Base-by-base conservation (phyloP, 352 stramenopile species). In the Phytophthora fragariae region DNA sequence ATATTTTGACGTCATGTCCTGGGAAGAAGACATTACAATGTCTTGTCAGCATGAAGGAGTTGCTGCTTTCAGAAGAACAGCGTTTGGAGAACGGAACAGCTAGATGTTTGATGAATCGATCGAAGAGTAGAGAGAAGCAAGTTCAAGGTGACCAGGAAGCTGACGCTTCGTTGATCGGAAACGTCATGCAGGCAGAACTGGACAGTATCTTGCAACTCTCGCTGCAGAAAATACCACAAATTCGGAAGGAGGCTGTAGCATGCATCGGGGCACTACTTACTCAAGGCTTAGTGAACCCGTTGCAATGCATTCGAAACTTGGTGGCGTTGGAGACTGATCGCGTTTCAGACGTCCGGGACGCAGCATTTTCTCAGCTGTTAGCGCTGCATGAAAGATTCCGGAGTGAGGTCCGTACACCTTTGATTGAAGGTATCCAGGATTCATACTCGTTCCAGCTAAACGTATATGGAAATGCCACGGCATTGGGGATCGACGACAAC, bases 121-220 rank as follows among this genome's bases (percentile, higher is more conserved):
- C 80, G 56, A 93, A 87, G 58, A 91, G 76, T 39, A 94, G 91
- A 61, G 80, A 89, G 44, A 72, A 90, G 8, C 88, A 95, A 72
- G 84, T 97, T 24, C 84, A 91, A 72, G 89, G 90, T n/a, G 90
- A 97, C 49, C 90, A 96, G 70, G 88, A 96, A 81, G 88, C 85
- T 14, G 89, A 95, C 35, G 88, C 88, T 19, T 90, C 88, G 7
- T 79, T 96, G n/a, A 95, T 97, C 47, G 90, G 89, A 31, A 89
- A 89, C 33, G 83, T 97, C 12, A 95, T 96, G 88, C 89, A 96
- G 69, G 89, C 81, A n/a, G 86, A 97, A 46, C 70, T 97, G 12
- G 56, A 57, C 11, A 90, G 92, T 41, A 76, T 95, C 11, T 70
- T 96, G 62, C 21, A 54, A 24, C 52, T 95, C n/a, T 79, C 77